These are phyloP conservation scores for Crithidia fasciculata DNA, from an alignment of 208 protist species.

Conservation along the genomic window DNA sequence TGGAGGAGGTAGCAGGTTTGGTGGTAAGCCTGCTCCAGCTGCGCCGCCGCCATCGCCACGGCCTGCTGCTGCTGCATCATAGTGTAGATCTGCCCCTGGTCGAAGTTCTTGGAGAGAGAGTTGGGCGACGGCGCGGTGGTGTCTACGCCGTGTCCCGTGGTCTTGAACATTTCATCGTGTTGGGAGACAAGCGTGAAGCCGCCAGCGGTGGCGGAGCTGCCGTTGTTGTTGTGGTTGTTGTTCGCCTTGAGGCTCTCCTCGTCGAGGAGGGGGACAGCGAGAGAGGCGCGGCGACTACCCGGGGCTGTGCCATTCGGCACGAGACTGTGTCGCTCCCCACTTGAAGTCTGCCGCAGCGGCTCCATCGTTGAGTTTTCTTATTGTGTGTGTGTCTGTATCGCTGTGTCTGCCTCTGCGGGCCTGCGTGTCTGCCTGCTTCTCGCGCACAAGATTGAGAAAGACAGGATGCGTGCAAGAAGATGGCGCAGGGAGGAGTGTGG, in stretches of 20 bases:
- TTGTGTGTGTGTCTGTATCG: no score
- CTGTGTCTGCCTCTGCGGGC: no score
- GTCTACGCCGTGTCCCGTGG: not conserved
- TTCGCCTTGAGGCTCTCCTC: conserved; percentile 50
- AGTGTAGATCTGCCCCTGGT: conserved; percentile 42
- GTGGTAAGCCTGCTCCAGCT: conserved; percentile 71
- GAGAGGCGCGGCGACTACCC: conserved; percentile 8
- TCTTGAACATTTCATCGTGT: conserved; percentile 25
- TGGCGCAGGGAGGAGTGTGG: no score
- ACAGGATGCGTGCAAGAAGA: no score
- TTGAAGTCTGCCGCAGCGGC: not conserved
- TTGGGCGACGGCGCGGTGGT: conserved; percentile 11
- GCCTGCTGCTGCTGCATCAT: conserved; percentile 58
- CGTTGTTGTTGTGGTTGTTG: not conserved
- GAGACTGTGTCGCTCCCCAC: conserved; percentile 28
- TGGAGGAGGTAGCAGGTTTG: conserved; percentile 61
- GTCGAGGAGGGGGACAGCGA: conserved; percentile 38
- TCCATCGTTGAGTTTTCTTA: conserved; percentile 10
- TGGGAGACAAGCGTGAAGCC: conserved; percentile 37
- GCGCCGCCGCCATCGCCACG: conserved; percentile 42
- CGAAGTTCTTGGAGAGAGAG: conserved; percentile 31
- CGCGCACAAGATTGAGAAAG: no score
- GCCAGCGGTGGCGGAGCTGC: not conserved
- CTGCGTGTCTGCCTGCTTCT: no score
- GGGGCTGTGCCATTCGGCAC: conserved; percentile 13